Percentiles rank a stretch among this genome's conserved stretches.
These are phyloP conservation scores for Microsporum audouinii DNA, from an alignment of 2,329 filamentous ascomycete genomes.

Conservation along the genomic window DNA sequence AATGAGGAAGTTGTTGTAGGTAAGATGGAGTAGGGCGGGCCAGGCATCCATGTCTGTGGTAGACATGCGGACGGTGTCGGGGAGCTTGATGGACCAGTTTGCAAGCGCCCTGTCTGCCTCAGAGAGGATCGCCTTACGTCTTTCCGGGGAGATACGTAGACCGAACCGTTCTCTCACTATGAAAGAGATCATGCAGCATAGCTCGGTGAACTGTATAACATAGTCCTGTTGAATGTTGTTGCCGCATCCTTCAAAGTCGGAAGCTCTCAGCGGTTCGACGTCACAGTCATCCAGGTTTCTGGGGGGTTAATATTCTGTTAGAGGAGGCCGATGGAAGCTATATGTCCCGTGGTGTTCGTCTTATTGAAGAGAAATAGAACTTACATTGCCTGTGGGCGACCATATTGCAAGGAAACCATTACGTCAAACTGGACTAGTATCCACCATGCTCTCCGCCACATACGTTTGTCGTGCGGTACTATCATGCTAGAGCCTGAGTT, in stretches of 20 bases:
- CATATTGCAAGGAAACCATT: conserved; percentile 37
- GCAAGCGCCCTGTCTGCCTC: conserved; percentile 34
- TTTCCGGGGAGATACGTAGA: conserved; percentile 29
- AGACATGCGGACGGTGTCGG: conserved; percentile 31
- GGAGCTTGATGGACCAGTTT: conserved; percentile 33
- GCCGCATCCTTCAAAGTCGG: conserved; percentile 40
- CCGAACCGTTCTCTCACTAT: conserved; percentile 34
- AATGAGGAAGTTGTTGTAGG: conserved; percentile 38
- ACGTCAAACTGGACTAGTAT: conserved; percentile 36
- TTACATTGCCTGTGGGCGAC: conserved; percentile 42
- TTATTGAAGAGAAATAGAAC: conserved; percentile 9
- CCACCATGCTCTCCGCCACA: conserved; percentile 36
- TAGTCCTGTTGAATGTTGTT: conserved; percentile 34
- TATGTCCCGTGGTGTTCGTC: no score
- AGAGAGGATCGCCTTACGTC: conserved; percentile 32
- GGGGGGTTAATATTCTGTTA: no score
- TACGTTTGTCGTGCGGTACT: conserved; percentile 31
- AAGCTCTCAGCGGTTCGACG: conserved; percentile 34
- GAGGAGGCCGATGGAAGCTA: no score
- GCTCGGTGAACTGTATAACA: conserved; percentile 39
- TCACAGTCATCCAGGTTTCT: conserved; percentile 43
- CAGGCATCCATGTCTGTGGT: conserved; percentile 34
- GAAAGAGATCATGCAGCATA: conserved; percentile 42
- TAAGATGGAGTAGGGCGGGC: conserved; percentile 36
- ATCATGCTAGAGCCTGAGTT: conserved; percentile 33